Percentiles rank a stretch among this genome's conserved stretches.
These are phyloP conservation scores for Leccinum uliginosum DNA, from an alignment of 768 basidiomycete genomes.

Conservation along the genomic window DNA sequence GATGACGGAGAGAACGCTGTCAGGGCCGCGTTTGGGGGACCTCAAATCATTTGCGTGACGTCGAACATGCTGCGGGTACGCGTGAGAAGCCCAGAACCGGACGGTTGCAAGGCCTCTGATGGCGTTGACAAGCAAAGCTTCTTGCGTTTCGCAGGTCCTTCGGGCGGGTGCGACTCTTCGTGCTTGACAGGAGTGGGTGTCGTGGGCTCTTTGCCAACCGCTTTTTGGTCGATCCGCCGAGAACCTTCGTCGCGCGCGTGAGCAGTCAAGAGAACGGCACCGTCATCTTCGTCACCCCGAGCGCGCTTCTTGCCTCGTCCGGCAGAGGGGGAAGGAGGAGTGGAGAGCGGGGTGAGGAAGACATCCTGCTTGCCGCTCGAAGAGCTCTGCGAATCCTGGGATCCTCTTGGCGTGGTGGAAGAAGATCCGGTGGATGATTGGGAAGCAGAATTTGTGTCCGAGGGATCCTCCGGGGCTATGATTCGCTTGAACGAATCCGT, in stretches of 20 bases:
- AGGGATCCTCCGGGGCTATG: background rate
- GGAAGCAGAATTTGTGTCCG: background rate
- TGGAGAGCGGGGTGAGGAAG: background rate
- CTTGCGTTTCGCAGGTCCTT: conserved; percentile 12
- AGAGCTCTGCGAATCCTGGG: background rate
- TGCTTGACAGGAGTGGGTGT: conserved; percentile 2
- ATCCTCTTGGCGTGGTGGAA: background rate
- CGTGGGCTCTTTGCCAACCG: background rate
- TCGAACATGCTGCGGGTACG: conserved; percentile 5
- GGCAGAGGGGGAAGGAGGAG: conserved; percentile 9
- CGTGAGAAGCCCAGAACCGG: background rate
- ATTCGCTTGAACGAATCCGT: conserved; percentile 14
- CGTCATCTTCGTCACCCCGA: conserved; percentile 8
- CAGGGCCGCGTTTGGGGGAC: too few relatives aligned
- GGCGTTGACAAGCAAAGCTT: conserved; percentile 5
- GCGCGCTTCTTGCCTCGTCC: conserved; percentile 16
- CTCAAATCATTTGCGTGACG: background rate
- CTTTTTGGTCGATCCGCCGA: background rate
- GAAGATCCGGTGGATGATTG: background rate
- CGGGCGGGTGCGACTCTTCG: background rate
- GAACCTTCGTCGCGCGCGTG: background rate
- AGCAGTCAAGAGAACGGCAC: background rate
- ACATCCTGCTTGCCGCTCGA: background rate
- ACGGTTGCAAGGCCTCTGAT: background rate
- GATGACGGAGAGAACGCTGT: too few relatives aligned